phyloP scores from a whole-genome alignment of 139 green algal species.

The Eudorina sp. region DNA sequence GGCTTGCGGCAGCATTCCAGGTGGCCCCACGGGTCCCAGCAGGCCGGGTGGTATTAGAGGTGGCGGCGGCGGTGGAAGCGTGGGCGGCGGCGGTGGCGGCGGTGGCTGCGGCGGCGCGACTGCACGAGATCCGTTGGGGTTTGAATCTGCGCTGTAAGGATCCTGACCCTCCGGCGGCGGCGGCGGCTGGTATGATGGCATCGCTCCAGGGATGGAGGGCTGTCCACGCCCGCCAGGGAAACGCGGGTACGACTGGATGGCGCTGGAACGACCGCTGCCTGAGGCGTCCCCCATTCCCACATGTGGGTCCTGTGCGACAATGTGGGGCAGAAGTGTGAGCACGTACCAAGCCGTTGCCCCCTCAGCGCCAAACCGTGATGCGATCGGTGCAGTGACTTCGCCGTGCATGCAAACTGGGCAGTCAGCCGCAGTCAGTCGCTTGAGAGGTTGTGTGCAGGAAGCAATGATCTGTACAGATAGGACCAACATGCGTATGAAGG shows the following conservation, averaged over 20 bases:
- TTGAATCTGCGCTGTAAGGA: constrained; percentile 50
- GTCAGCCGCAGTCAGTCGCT: too few species aligned
- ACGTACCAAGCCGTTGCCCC: too few species aligned
- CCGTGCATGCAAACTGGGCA: too few species aligned
- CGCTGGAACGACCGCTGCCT: constrained; percentile 38
- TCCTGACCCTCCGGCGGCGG: constrained; percentile 9
- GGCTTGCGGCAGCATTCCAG: not conserved
- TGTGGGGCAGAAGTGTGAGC: not conserved
- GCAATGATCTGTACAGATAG: too few species aligned
- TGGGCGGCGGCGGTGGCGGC: not conserved
- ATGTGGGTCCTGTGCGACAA: constrained; percentile 22
- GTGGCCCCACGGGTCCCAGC: constrained; percentile 28
- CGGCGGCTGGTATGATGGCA: constrained; percentile 18
- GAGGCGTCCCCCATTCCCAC: constrained; percentile 17
- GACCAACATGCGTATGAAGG: too few species aligned
- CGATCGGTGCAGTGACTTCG: too few species aligned
- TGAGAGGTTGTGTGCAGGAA: too few species aligned
- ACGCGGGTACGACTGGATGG: constrained; percentile 25
- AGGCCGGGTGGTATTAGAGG: constrained; percentile 37
- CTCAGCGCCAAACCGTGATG: too few species aligned
- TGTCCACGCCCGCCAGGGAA: not conserved
- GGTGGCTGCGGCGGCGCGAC: not conserved
- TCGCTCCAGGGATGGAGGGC: not conserved
- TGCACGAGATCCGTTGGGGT: constrained; percentile 10
- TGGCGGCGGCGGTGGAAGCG: not conserved